These are phyloP conservation scores for Trypethelium eluteriae DNA, from an alignment of 495 filamentous ascomycete species.

Conservation along the genomic window DNA sequence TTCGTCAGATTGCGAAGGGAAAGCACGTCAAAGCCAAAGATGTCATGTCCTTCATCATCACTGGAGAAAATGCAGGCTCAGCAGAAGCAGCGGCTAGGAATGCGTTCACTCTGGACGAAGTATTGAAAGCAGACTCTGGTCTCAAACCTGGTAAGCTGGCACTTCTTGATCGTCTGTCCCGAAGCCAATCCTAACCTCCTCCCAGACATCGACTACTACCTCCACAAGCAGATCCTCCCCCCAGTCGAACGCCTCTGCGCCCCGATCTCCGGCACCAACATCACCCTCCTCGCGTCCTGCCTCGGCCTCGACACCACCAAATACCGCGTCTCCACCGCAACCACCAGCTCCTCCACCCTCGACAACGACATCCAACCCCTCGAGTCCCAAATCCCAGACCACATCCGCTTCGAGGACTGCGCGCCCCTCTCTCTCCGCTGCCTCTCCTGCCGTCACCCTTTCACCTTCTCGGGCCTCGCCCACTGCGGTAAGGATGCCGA, in stretches of 20 bases:
- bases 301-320: conserved; percentile 84
- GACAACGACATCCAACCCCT: conserved; percentile 66
- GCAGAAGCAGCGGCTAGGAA: conserved; percentile 74
- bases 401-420: conserved; percentile 72
- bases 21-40: conserved; percentile 85
- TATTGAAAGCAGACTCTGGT: conserved; percentile 62
- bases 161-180: neutral
- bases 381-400: conserved; percentile 88
- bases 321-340: conserved; percentile 57
- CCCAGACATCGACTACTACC: conserved; percentile 87
- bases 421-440: conserved; percentile 69
- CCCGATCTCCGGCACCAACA: conserved; percentile 85
- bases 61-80: conserved; percentile 63
- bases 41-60: conserved; percentile 92
- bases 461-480: conserved; percentile 67
- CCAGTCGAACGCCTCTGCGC: conserved; percentile 97
- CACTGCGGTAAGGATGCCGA: conserved; percentile 32
- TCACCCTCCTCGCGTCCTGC: conserved; percentile 80
- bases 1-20: conserved; percentile 77
- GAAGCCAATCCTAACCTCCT: conserved; percentile 3
- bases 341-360: conserved; percentile 30
- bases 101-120: conserved; percentile 78
- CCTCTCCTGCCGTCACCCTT: conserved; percentile 63
- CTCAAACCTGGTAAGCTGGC: conserved; percentile 46
- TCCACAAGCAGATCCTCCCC: conserved; percentile 96